phyloP scores from a whole-genome alignment of 2,329 filamentous ascomycete genomes.

The Penicillium sp. region DNA sequence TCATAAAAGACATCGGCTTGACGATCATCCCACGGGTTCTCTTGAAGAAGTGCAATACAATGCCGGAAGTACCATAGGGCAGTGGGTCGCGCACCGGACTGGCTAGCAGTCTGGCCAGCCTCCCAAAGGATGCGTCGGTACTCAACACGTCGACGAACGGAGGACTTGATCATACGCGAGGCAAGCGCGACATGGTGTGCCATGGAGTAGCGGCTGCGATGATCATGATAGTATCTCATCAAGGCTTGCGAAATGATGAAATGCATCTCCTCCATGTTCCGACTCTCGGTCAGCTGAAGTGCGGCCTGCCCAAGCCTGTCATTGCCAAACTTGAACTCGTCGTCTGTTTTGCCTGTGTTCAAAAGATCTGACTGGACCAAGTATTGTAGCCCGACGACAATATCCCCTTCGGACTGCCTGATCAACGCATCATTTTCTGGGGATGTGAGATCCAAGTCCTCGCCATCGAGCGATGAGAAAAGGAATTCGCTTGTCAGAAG shows the following conservation, averaged over 20 bases:
- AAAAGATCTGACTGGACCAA: constrained; percentile 77
- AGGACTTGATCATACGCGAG: constrained; percentile 66
- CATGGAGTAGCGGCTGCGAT: constrained; percentile 63
- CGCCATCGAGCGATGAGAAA: constrained; percentile 49
- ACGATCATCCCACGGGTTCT: constrained; percentile 68
- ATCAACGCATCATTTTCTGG: constrained; percentile 46
- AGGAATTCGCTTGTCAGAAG: constrained; percentile 72
- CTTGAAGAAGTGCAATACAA: constrained; percentile 73
- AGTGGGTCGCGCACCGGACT: constrained; percentile 76
- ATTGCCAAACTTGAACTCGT: constrained; percentile 70
- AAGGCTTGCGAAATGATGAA: constrained; percentile 81
- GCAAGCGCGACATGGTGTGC: constrained; percentile 78
- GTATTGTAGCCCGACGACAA: constrained; percentile 70
- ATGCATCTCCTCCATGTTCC: constrained; percentile 73
- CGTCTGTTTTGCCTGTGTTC: constrained; percentile 75
- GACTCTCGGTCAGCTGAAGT: constrained; percentile 62
- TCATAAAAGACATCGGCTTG: constrained; percentile 72
- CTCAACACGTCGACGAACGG: constrained; percentile 56
- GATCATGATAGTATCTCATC: constrained; percentile 65
- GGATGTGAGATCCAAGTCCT: constrained; percentile 33
- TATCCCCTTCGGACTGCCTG: constrained; percentile 60
- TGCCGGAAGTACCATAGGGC: constrained; percentile 76
- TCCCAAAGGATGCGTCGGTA: constrained; percentile 74
- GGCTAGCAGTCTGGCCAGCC: constrained; percentile 71
- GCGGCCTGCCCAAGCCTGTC: constrained; percentile 80